Evolutionary conservation across 2,329 filamentous ascomycete genomes (phyloP).

Genomic region (Colletotrichum truncatum): DNA sequence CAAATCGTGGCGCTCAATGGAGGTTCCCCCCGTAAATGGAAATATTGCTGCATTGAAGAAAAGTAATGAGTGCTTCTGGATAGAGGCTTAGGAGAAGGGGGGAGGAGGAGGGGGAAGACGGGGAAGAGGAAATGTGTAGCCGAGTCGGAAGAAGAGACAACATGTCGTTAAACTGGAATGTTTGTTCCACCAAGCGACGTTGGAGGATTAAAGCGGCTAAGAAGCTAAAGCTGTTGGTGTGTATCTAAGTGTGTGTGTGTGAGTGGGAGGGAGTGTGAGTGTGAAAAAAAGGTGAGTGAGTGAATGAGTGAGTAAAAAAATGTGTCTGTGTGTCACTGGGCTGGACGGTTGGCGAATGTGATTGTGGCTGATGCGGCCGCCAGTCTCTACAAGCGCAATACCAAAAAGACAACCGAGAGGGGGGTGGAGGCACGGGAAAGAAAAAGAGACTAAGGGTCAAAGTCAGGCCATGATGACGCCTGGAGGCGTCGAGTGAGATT

Average conservation of each 20-base stretch:
- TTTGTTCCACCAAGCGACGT: conserved; percentile 16
- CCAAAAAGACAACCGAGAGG: background rate
- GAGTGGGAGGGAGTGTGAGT: no score
- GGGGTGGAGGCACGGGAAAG: background rate
- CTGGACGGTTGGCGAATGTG: no score
- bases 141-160: conserved; percentile 19
- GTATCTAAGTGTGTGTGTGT: background rate
- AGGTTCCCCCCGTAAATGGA: background rate
- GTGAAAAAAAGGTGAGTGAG: no score
- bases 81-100: background rate
- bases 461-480: conserved; percentile 31
- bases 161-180: conserved; percentile 21
- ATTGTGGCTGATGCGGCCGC: conserved; percentile 11
- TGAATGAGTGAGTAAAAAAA: no score
- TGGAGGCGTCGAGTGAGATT: conserved; percentile 18
- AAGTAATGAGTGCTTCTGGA: background rate
- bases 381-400: background rate
- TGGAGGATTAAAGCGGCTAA: conserved; percentile 1
- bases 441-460: background rate
- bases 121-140: background rate
- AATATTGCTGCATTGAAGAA: background rate
- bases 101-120: background rate
- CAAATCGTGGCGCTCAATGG: background rate
- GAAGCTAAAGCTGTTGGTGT: background rate
- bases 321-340: background rate